Evolutionary conservation across 2,329 filamentous ascomycete genomes (phyloP), one percentile per base, ranked within the genome.

Genomic region (Colletotrichum lupini): DNA sequence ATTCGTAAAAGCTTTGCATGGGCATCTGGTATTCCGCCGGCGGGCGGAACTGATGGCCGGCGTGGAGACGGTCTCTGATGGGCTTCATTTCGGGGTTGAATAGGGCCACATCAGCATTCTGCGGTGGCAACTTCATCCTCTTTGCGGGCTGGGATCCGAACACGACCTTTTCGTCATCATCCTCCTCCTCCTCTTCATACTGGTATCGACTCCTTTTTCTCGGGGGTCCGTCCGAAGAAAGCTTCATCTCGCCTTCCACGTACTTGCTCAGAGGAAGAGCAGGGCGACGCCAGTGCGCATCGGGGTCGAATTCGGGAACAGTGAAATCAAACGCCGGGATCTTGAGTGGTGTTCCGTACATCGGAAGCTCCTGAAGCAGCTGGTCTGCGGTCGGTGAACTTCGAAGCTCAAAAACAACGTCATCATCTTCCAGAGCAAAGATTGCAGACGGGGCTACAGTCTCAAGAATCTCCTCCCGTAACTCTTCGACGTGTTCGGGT

Each of bases 1-100:
- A 93, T 81, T 99, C 96, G 79, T 97, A 98, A 83, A 98, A 99
- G 65, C 89, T 91, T 77, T 96, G 93, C 1, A 92, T 90, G 1
- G 97, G 97, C 95, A 98, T 98, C 0, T 91, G 90, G 80, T 95
- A 92, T 80, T 98, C 96, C 0, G 94, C 95, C 0, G 97, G 97
- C 19, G 97, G 97, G 67, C 95, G 90, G 86, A 99, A 98, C 75
- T 96, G 94, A 81, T 98, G 95, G 9, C 94, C 94, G 11, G 95
- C 94, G 80, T 98, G 95, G 5, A 99, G 89, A 19, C 97, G 90
- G 80, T 98, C 96, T 70, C 96, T 91, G 53, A 98, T 95, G 67
- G 92, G 89, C 81, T 96, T 97, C 85, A 97, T 96, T 73, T 97
- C 94, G 0, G 94, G 92, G 75, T 94, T 92, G 83, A 99, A 99